Conservation (phyloP, 169 alveolate species). For the Eimeria maxima region DNA sequence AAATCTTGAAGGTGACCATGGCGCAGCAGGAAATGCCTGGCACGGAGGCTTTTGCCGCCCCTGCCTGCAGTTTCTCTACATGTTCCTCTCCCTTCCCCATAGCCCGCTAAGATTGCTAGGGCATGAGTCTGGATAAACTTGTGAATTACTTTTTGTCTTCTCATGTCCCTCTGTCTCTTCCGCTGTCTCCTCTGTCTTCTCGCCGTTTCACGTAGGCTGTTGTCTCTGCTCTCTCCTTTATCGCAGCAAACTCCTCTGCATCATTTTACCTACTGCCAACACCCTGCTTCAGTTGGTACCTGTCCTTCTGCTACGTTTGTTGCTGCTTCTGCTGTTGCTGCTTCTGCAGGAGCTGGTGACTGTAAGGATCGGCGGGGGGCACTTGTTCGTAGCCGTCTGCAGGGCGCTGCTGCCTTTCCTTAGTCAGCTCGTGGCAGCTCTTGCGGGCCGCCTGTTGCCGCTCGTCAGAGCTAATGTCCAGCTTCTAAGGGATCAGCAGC, state of each 20-base stretch:
- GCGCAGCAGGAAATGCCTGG: background rate
- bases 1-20: slow-evolving; percentile 34
- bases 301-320: background rate
- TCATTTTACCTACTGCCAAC: background rate
- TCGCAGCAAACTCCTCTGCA: background rate
- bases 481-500: slow-evolving; percentile 54
- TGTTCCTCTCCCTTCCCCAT: background rate
- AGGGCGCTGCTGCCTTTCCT: slow-evolving; percentile 40
- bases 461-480: slow-evolving; percentile 13
- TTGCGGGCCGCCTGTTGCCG: slow-evolving; percentile 48
- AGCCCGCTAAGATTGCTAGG: background rate
- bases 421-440: slow-evolving; percentile 29
- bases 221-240: background rate
- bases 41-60: background rate
- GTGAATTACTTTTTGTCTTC: background rate
- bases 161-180: background rate
- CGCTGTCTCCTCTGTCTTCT: background rate
- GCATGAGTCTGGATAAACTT: background rate
- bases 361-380: slow-evolving; percentile 34
- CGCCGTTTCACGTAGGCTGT: background rate
- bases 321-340: background rate
- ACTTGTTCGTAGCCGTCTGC: slow-evolving; percentile 38
- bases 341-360: slow-evolving; percentile 55
- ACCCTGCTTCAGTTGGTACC: background rate
- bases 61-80: background rate